Base-by-base conservation (phyloP, 1,284 basidiomycete species). In the Ustilago lituana region DNA sequence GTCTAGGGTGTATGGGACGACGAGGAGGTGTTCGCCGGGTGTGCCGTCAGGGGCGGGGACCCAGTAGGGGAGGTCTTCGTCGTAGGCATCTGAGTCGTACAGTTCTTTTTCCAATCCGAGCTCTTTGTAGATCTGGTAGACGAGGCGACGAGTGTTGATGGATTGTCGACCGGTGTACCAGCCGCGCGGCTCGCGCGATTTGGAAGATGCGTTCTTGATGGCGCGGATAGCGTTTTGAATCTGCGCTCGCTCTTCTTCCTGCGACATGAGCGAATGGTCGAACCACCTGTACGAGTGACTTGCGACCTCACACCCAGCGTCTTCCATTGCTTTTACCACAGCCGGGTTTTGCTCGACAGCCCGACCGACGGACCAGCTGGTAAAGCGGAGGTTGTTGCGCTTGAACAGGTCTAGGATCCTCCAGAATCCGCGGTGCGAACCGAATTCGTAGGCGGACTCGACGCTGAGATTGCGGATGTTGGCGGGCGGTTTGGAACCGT, bases 31-130 rank as follows among this genome's bases (percentile, higher is more conserved):
- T 17, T 77, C 67, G 17, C 41, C 53, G 0, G 46, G 47, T 9
- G 73, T 72, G 6, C 73, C 74, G 33, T 73, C 71, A 0, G 78
- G 77, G 0, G 76, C 74, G 17, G 71, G 66, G 5, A 83, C 77
- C 78, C 81, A 84, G 70, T 83, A 83, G 2, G 84, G 84, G 15
- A 84, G 78, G 48, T 84, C 84, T 48, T 84, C 84, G 45, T 80
- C 77, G 59, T 82, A 78, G 5, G 79, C 78, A 27, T 81, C 79
- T 4, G 57, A 72, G 41, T 81, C 79, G 53, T 81, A 81, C 24
- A 77, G 58, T 46, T 77, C 49, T 10, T 60, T 62, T 17, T 74
- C 53, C n/a, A 76, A 47, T 2, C 74, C 75, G 3, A 69, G 50
- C 33, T 70, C 44, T 29, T 75, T 71, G 64, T 81, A 81, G n/a